These are phyloP conservation scores for Candida saitoana DNA, from an alignment of 805 yeast genomes.

Conservation along the genomic window DNA sequence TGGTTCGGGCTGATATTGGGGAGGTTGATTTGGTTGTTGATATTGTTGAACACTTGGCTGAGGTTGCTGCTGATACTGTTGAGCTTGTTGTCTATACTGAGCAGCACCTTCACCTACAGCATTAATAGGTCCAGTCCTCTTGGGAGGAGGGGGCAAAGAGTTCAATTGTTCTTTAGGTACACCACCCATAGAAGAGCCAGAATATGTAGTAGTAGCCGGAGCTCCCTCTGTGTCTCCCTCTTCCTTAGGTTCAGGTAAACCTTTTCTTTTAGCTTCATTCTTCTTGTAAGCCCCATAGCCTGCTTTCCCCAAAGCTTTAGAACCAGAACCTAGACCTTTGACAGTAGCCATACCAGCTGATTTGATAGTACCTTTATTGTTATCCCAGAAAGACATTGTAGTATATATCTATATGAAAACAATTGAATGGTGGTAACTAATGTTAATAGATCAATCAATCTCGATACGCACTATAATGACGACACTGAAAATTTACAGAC, in stretches of 20 bases:
- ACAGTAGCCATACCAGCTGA: slow-evolving; percentile 46
- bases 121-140: slow-evolving; percentile 24
- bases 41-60: slow-evolving; percentile 1
- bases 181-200: slow-evolving; percentile 11
- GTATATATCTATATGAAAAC: no score
- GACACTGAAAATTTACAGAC: not conserved
- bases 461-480: not conserved
- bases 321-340: slow-evolving; percentile 50
- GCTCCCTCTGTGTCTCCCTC: not conserved
- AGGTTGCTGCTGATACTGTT: slow-evolving; percentile 4
- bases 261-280: slow-evolving; percentile 26
- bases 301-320: slow-evolving; percentile 47
- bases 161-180: slow-evolving; percentile 17
- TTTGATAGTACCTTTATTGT: slow-evolving; percentile 50
- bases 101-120: slow-evolving; percentile 22
- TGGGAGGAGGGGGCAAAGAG: slow-evolving; percentile 31
- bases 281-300: slow-evolving; percentile 50
- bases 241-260: slow-evolving; percentile 6
- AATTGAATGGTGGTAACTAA: no score
- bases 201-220: not conserved
- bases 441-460: no score
- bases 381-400: slow-evolving; percentile 30
- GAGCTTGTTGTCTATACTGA: slow-evolving; percentile 8
- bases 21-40: slow-evolving; percentile 5
- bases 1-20: slow-evolving; percentile 6